These are phyloP conservation scores for Fusarium citri DNA, from an alignment of 2,329 filamentous ascomycete genomes.

Conservation along the genomic window DNA sequence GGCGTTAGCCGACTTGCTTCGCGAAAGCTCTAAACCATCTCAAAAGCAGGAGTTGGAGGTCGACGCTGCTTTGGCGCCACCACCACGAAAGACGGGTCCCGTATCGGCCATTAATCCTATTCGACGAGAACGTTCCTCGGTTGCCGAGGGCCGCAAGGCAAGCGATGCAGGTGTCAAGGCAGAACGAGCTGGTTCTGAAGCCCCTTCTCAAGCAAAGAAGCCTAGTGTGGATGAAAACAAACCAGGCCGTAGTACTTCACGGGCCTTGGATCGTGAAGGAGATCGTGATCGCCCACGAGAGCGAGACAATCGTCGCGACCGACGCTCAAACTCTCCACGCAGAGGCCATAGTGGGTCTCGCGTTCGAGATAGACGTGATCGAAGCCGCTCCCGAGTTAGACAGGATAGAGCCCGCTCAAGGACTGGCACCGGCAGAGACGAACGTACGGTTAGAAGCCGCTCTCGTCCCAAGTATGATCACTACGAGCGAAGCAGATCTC, in stretches of 20 bases:
- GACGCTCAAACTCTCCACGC: conserved; percentile 55
- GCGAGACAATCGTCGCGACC: conserved; percentile 48
- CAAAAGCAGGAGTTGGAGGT: conserved; percentile 66
- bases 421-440: conserved; percentile 48
- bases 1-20: conserved; percentile 67
- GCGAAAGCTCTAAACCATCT: conserved; percentile 66
- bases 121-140: conserved; percentile 58
- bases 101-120: conserved; percentile 71
- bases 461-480: conserved; percentile 51
- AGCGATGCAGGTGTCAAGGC: conserved; percentile 48
- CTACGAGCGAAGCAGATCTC: conserved; percentile 52
- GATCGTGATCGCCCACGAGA: conserved; percentile 47
- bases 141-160: conserved; percentile 55
- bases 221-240: conserved; percentile 48
- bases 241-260: conserved; percentile 51
- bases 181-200: conserved; percentile 52
- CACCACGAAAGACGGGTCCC: conserved; percentile 63
- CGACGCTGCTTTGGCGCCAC: conserved; percentile 66
- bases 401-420: conserved; percentile 58
- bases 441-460: conserved; percentile 50
- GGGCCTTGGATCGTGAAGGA: conserved; percentile 42
- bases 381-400: conserved; percentile 52
- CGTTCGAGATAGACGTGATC: conserved; percentile 50
- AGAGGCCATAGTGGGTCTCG: conserved; percentile 52
- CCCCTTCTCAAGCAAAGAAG: conserved; percentile 46